These are phyloP conservation scores for Mycena chlorophos DNA, from an alignment of 768 basidiomycete genomes.

Conservation along the genomic window DNA sequence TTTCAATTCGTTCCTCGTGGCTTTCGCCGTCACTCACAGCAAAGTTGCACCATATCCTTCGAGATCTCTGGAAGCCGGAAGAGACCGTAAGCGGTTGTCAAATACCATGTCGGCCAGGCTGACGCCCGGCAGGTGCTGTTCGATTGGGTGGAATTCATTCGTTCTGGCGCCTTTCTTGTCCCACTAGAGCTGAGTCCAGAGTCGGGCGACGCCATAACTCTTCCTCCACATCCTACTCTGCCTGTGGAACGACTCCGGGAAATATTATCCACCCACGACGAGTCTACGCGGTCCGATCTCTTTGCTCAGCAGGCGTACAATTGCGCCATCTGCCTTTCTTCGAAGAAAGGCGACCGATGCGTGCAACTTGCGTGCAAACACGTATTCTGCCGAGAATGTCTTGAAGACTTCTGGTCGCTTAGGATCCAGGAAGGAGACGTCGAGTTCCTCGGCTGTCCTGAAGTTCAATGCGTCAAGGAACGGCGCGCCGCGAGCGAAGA, in stretches of 20 bases:
- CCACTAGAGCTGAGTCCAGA: slow-evolving; percentile 39
- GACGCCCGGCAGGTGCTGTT: slow-evolving; percentile 54
- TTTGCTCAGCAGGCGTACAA: slow-evolving; percentile 68
- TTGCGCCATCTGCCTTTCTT: slow-evolving; percentile 76
- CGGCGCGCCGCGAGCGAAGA: slow-evolving; percentile 62
- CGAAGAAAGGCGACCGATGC: slow-evolving; percentile 75
- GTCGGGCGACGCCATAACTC: slow-evolving; percentile 30
- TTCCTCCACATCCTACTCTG: slow-evolving; percentile 56
- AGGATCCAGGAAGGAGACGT: slow-evolving; percentile 81
- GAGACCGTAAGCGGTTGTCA: slow-evolving; percentile 46
- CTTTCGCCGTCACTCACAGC: slow-evolving; percentile 37
- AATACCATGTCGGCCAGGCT: too few species aligned
- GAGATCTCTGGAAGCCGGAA: slow-evolving; percentile 61
- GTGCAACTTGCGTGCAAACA: slow-evolving; percentile 70
- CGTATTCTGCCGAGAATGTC: slow-evolving; percentile 80
- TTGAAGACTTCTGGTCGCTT: slow-evolving; percentile 79
- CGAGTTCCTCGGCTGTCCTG: slow-evolving; percentile 76
- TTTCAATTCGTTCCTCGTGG: slow-evolving; percentile 62
- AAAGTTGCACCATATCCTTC: slow-evolving; percentile 41
- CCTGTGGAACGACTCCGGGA: slow-evolving; percentile 48
- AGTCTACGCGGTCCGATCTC: slow-evolving; percentile 42
- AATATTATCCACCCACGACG: slow-evolving; percentile 51
- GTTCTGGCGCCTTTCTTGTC: slow-evolving; percentile 62
- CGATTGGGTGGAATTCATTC: slow-evolving; percentile 71
- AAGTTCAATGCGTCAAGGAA: slow-evolving; percentile 73